Evolutionary conservation across 179 eudicot genomes (phyloP).

Genomic region (Nepenthes alata): DNA sequence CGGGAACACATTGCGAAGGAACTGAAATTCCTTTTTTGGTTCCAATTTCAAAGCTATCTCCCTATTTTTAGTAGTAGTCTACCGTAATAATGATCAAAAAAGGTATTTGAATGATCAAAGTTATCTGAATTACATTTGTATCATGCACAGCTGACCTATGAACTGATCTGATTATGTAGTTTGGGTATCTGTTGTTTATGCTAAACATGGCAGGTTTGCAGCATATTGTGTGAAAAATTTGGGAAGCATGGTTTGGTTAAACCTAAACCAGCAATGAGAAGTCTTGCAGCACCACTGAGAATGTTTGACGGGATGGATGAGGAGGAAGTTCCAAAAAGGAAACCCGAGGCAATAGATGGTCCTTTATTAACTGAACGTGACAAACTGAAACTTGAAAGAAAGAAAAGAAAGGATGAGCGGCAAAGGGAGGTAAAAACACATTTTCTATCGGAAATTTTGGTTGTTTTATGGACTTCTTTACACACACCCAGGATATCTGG

Average conservation of each 20-base stretch:
- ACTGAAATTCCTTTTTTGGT: too few species aligned
- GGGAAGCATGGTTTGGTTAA: conserved; percentile 89
- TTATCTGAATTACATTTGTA: too few species aligned
- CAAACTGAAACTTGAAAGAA: conserved; percentile 78
- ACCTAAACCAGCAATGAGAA: conserved; percentile 67
- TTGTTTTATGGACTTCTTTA: background rate
- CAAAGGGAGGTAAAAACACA: conserved; percentile 67
- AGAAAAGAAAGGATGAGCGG: conserved; percentile 89
- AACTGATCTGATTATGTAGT: background rate
- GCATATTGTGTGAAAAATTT: conserved; percentile 69
- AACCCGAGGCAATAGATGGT: conserved; percentile 88
- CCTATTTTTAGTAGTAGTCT: too few species aligned
- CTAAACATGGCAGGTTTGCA: conserved; percentile 45
- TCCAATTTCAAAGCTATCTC: too few species aligned
- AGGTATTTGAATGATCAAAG: too few species aligned
- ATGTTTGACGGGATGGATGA: conserved; percentile 99
- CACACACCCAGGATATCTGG: too few species aligned
- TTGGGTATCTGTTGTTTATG: background rate
- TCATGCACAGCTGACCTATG: background rate
- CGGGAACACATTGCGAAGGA: too few species aligned
- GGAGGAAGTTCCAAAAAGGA: conserved; percentile 65
- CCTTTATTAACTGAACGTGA: conserved; percentile 89
- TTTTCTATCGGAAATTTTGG: too few species aligned
- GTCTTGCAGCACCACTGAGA: conserved; percentile 77
- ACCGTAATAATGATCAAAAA: too few species aligned